A percentile compares a stretch with the other conserved stretches of the same genome.
Evolutionary conservation across 2,329 filamentous ascomycete genomes (phyloP).

Genomic region (Fusarium miscanthi): DNA sequence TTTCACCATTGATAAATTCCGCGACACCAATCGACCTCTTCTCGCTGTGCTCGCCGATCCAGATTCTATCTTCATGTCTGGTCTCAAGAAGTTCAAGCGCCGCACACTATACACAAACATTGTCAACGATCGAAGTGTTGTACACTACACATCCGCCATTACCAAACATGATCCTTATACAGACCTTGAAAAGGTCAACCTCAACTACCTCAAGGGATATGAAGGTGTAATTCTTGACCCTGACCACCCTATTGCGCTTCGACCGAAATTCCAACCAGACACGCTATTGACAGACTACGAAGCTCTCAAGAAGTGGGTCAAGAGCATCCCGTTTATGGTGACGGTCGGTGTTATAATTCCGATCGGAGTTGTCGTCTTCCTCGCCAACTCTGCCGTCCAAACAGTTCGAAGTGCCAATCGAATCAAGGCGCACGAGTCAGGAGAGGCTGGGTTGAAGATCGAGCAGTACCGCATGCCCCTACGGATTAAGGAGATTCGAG

Average conservation of each 20-base stretch:
- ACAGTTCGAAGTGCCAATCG: constrained; percentile 78
- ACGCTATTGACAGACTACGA: constrained; percentile 50
- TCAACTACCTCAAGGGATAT: constrained; percentile 80
- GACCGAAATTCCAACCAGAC: constrained; percentile 49
- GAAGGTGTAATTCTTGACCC: constrained; percentile 81
- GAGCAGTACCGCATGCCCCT: constrained; percentile 80
- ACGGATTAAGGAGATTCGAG: constrained; percentile 78
- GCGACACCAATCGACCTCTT: constrained; percentile 82
- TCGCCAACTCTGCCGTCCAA: constrained; percentile 82
- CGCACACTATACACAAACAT: constrained; percentile 87
- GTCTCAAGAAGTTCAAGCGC: constrained; percentile 78
- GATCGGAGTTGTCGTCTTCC: constrained; percentile 75
- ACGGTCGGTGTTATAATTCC: constrained; percentile 78
- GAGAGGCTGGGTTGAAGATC: constrained; percentile 73
- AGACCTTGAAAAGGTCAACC: constrained; percentile 72
- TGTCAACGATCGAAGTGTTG: constrained; percentile 83
- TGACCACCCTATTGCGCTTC: constrained; percentile 66
- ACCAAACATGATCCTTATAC: constrained; percentile 81
- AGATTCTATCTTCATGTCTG: constrained; percentile 85
- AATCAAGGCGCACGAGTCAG: constrained; percentile 80
- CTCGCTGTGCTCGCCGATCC: constrained; percentile 85
- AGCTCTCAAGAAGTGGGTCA: constrained; percentile 52
- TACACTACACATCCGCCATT: constrained; percentile 86
- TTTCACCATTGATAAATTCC: constrained; percentile 87
- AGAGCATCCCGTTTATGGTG: constrained; percentile 70